A percentile compares a stretch with the other conserved stretches of the same genome.
Evolutionary conservation across 208 protist species (phyloP).

Genomic region (Trypanosomatidae sp.): DNA sequence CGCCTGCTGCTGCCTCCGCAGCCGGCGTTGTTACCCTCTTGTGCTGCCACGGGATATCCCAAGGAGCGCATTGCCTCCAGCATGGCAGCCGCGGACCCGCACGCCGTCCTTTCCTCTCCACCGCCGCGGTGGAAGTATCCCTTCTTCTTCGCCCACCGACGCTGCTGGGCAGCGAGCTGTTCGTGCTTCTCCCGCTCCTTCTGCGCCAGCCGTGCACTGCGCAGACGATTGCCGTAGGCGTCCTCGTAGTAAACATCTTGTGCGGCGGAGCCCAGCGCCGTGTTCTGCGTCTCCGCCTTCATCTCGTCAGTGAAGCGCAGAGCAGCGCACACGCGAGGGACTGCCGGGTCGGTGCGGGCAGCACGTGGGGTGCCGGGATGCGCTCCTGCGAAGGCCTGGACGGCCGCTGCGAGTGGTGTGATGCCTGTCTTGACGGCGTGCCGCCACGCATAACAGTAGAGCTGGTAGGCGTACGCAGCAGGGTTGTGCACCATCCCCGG

Average conservation of each 20-base stretch:
- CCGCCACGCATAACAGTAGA: slow-evolving; percentile 32
- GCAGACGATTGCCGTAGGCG: slow-evolving; percentile 68
- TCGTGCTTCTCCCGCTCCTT: slow-evolving; percentile 53
- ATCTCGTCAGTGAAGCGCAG: slow-evolving; percentile 54
- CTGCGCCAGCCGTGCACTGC: slow-evolving; percentile 69
- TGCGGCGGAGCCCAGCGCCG: slow-evolving; percentile 32
- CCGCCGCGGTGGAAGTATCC: slow-evolving; percentile 70
- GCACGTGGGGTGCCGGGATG: no score
- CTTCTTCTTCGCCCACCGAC: slow-evolving; percentile 38
- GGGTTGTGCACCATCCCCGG: no score
- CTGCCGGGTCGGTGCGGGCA: neutral
- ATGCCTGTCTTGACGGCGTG: slow-evolving; percentile 25
- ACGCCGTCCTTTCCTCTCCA: slow-evolving; percentile 1
- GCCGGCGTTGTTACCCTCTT: no score
- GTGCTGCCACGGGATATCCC: neutral
- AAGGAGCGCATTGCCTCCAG: slow-evolving; percentile 29
- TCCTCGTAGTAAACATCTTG: slow-evolving; percentile 46
- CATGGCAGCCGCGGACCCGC: slow-evolving; percentile 4
- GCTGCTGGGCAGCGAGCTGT: slow-evolving; percentile 30
- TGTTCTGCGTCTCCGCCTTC: slow-evolving; percentile 30
- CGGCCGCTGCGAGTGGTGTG: slow-evolving; percentile 11
- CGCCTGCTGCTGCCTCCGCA: no score
- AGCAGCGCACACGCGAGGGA: slow-evolving; percentile 17
- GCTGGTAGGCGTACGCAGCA: slow-evolving; percentile 30
- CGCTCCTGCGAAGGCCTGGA: slow-evolving; percentile 19